A percentile compares a stretch with the other conserved stretches of the same genome.
Conservation (phyloP, 495 filamentous ascomycete species). For the Aspergillus haitiensis region DNA sequence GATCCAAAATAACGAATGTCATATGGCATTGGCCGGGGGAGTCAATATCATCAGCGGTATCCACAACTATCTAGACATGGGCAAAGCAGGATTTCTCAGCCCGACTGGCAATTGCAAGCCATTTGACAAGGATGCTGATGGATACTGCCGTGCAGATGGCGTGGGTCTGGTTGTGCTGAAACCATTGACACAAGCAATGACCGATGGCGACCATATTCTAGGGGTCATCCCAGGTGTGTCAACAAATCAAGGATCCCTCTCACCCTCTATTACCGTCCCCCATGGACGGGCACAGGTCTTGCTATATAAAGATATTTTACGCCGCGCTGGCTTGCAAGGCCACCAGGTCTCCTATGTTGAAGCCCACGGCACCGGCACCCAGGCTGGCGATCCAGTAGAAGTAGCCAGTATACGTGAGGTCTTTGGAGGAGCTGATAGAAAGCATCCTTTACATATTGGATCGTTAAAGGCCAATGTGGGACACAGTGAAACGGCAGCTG, state of each 20-base stretch:
- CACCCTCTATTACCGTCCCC: constrained; percentile 65
- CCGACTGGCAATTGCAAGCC: constrained; percentile 58
- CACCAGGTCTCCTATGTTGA: constrained; percentile 66
- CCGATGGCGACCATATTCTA: constrained; percentile 61
- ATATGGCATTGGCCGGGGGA: constrained; percentile 38
- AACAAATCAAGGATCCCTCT: constrained; percentile 63
- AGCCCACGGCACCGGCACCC: constrained; percentile 74
- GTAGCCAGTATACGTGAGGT: constrained; percentile 36
- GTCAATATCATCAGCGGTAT: constrained; percentile 39
- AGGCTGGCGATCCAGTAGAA: constrained; percentile 67
- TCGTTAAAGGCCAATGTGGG: constrained; percentile 52
- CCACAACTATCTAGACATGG: constrained; percentile 31
- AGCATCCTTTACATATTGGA: constrained; percentile 15
- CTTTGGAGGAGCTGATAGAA: constrained; percentile 26
- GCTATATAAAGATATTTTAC: constrained; percentile 55
- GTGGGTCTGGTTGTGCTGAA: constrained; percentile 65
- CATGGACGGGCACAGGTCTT: constrained; percentile 58
- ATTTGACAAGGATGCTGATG: constrained; percentile 67
- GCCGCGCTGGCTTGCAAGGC: constrained; percentile 58
- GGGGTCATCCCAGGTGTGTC: constrained; percentile 59
- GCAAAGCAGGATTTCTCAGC: constrained; percentile 35
- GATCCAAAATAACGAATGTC: constrained; percentile 34
- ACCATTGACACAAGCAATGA: constrained; percentile 56
- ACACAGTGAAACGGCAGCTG: constrained; percentile 50
- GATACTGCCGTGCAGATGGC: constrained; percentile 70